phyloP scores from a whole-genome alignment of 1,284 basidiomycete genomes.

The Naganishia sp. region DNA sequence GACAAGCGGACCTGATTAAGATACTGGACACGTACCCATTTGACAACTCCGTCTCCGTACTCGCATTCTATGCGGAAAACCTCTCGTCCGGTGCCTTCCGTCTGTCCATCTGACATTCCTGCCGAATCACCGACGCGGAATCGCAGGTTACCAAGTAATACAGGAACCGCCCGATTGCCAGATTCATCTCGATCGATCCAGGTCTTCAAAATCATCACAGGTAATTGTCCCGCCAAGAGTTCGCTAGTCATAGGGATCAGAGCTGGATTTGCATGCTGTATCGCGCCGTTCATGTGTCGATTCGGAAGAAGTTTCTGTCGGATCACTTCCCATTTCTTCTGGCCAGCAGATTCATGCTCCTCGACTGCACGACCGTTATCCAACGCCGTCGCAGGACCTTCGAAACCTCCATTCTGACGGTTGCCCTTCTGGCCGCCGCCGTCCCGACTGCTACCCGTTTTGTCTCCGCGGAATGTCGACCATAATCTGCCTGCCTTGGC shows the following conservation, averaged over 20 bases:
- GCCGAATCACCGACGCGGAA: slow-evolving; percentile 53
- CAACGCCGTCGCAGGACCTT: slow-evolving; percentile 15
- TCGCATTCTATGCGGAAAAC: slow-evolving; percentile 67
- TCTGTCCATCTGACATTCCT: slow-evolving; percentile 36
- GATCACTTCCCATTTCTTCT: slow-evolving; percentile 44
- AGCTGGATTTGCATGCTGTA: slow-evolving; percentile 38
- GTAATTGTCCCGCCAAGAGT: slow-evolving; percentile 76
- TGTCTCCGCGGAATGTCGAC: slow-evolving; percentile 29
- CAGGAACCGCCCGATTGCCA: slow-evolving; percentile 76
- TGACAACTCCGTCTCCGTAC: slow-evolving; percentile 90
- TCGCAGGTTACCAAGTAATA: slow-evolving; percentile 63
- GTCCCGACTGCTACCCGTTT: slow-evolving; percentile 4
- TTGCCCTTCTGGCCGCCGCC: slow-evolving; percentile 1
- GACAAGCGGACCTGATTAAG: not conserved
- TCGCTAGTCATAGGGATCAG: slow-evolving; percentile 79
- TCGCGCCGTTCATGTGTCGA: slow-evolving; percentile 35
- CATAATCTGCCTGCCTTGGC: slow-evolving; percentile 28
- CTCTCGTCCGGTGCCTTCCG: slow-evolving; percentile 46
- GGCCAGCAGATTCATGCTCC: slow-evolving; percentile 33
- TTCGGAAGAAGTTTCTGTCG: slow-evolving; percentile 41
- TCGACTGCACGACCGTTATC: slow-evolving; percentile 25
- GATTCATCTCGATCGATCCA: slow-evolving; percentile 92
- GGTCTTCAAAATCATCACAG: slow-evolving; percentile 78
- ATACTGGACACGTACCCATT: slow-evolving; percentile 64
- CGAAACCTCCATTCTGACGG: not conserved